Conservation (phyloP, 768 basidiomycete species). For the Daedaleopsis sinensis region DNA sequence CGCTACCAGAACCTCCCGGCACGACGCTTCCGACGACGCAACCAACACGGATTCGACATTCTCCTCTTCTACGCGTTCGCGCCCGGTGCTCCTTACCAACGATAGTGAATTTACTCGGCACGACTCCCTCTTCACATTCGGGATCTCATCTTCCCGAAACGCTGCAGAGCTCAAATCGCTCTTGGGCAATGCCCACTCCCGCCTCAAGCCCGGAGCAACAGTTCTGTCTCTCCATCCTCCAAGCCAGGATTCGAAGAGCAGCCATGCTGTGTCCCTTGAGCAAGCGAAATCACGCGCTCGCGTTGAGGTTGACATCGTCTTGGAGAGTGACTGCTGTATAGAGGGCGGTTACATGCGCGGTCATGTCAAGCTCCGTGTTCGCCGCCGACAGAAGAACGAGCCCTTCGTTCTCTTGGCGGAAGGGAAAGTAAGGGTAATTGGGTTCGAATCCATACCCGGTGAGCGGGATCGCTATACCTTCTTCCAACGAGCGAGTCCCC, state of each 20-base stretch:
- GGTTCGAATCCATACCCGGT: slow-evolving; percentile 74
- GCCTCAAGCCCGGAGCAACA: slow-evolving; percentile 55
- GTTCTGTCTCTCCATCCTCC: slow-evolving; percentile 34
- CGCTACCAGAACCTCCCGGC: neutral
- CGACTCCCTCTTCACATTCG: slow-evolving; percentile 56
- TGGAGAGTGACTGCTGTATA: slow-evolving; percentile 74
- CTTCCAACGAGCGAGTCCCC: slow-evolving; percentile 68
- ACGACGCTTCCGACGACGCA: neutral
- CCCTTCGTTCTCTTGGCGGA: slow-evolving; percentile 65
- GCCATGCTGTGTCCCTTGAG: slow-evolving; percentile 52
- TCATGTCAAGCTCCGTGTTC: slow-evolving; percentile 64
- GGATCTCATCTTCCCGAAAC: slow-evolving; percentile 51
- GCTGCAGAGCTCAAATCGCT: slow-evolving; percentile 62
- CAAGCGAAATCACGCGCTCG: slow-evolving; percentile 74
- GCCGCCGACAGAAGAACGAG: slow-evolving; percentile 56
- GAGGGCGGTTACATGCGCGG: slow-evolving; percentile 81
- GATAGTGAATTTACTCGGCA: slow-evolving; percentile 25
- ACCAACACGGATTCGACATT: neutral
- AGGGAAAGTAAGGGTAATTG: slow-evolving; percentile 80
- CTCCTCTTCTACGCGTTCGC: neutral
- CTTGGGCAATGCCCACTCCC: slow-evolving; percentile 62
- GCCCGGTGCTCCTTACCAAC: slow-evolving; percentile 3
- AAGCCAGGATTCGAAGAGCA: slow-evolving; percentile 4
- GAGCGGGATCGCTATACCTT: slow-evolving; percentile 73
- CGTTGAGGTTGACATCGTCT: slow-evolving; percentile 80